Evolutionary conservation across 208 protist genomes (phyloP).

Genomic region (Leishmania tropica): DNA sequence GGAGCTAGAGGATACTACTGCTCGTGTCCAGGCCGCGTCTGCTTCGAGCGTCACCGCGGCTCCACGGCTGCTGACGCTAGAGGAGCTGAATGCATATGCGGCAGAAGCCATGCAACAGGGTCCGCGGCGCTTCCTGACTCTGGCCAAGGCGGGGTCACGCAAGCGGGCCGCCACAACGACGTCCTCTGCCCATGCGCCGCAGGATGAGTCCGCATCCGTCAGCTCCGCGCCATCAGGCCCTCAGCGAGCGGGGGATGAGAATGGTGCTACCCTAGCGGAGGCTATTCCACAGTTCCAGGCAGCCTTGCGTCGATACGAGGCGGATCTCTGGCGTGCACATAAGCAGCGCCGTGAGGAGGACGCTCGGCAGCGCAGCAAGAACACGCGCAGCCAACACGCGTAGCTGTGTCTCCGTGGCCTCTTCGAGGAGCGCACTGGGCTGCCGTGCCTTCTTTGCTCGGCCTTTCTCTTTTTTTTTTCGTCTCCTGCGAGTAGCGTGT

Average conservation of each 20-base stretch:
- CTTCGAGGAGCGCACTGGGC: not conserved
- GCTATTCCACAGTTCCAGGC: constrained; percentile 49
- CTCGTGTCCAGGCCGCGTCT: constrained; percentile 14
- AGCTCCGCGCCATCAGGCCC: not conserved
- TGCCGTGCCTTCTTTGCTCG: not conserved
- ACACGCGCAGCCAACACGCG: constrained; percentile 6
- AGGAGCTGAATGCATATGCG: constrained; percentile 29
- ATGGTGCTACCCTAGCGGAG: constrained; percentile 40
- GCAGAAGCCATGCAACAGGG: constrained; percentile 17
- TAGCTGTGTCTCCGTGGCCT: not conserved
- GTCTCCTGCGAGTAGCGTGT: not conserved
- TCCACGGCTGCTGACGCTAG: constrained; percentile 26
- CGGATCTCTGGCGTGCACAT: constrained; percentile 54
- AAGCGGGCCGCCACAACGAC: not conserved
- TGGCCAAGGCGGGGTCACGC: constrained; percentile 9
- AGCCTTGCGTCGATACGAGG: constrained; percentile 65
- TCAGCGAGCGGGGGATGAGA: constrained; percentile 7
- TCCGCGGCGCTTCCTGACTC: constrained; percentile 16
- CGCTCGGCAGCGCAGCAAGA: constrained; percentile 25
- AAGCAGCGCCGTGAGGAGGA: constrained; percentile 35
- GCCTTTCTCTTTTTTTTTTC: not conserved
- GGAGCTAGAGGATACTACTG: constrained; percentile 26
- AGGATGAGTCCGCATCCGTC: not conserved
- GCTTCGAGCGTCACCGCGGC: not conserved
- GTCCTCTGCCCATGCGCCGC: not conserved